Evolutionary conservation across 768 basidiomycete species (phyloP), one percentile per base, ranked within the genome.

Genomic region (Boletus insuetus): DNA sequence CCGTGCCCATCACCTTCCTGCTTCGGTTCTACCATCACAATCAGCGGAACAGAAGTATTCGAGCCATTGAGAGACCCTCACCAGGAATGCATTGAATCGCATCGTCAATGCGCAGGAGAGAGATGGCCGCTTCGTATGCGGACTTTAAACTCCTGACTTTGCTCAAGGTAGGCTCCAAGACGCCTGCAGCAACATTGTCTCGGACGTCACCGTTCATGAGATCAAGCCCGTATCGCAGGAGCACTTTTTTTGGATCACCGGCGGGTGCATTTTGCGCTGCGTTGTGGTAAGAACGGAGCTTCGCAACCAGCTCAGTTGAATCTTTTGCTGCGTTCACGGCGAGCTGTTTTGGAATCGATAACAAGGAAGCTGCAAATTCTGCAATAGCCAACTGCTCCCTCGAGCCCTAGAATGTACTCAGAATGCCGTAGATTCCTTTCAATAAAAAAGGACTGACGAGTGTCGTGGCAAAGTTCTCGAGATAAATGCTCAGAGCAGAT

Each of bases 251-350:
- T 16, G 93, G 90, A 73, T 98, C 97, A 39, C 91, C 90, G 0
- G 77, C 80, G 3, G 92, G 87, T 3, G 94, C 96, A 61, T 88
- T 94, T 74, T 97, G 96, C 4, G 95, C 95, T 43, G 93, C 89
- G 63, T 94, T 94, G 77, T 99, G 97, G 75, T 95, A 98, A 11
- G 95, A 88, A 48, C 97, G 88, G 46, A 99, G 78, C 74, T 98
- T 98, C 20, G 97, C 95, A 38, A 99, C 94, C 19, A 99, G 84
- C 53, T 98, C 93, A 1, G 96, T 98, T 37, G 95, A 94, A 69
- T 99, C 97, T 67, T 98, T 98, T 39, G 97, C 97, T 40, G 97
- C 97, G 69, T 99, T 99, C 49, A 98, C 91, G 3, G 97, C 88
- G 34, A 99, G 86, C 19, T 89, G 94, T 75, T 98, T 98, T 44